A percentile compares a stretch with the other conserved stretches of the same genome.
Conservation (phyloP, 805 yeast species). For the Kodamaea kaohsiungensis region DNA sequence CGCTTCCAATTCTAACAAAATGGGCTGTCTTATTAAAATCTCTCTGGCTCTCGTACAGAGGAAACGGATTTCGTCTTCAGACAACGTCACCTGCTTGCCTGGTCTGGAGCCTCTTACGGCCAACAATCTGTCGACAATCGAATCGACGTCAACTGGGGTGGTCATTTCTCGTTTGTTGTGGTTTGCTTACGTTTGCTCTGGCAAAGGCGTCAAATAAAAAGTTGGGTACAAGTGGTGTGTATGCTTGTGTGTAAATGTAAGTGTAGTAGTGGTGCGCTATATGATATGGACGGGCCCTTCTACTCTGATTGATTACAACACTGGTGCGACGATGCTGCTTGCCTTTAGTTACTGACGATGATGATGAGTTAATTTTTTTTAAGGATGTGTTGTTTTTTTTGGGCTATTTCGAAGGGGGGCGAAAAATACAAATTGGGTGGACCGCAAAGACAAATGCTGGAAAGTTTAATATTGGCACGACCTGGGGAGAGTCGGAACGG, state of each 20-base stretch:
- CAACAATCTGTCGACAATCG: constrained; percentile 92
- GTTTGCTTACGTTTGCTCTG: not conserved
- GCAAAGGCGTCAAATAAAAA: not conserved
- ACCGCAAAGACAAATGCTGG: not conserved
- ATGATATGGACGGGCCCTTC: not conserved
- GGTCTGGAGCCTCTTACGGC: constrained; percentile 99
- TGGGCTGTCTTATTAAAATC: constrained; percentile 96
- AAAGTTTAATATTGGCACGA: not conserved
- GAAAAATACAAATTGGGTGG: not conserved
- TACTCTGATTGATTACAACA: constrained; percentile 8
- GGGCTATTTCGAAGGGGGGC: constrained; percentile 1
- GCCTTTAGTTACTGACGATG: constrained; percentile 6
- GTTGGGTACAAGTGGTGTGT: not conserved
- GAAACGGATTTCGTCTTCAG: constrained; percentile 91
- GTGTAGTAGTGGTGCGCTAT: not conserved
- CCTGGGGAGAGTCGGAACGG: not conserved
- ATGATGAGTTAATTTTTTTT: constrained; percentile 10
- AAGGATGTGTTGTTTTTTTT: constrained; percentile 11
- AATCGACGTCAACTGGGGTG: constrained; percentile 68
- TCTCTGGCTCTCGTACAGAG: constrained; percentile 98
- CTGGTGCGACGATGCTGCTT: constrained; percentile 4
- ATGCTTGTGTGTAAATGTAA: not conserved
- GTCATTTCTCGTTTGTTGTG: constrained; percentile 1
- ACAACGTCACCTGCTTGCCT: constrained; percentile 92
- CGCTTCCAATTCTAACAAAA: constrained; percentile 91